These are phyloP conservation scores for Mercurialis annua DNA, from an alignment of 345 rosid genomes.

Conservation along the genomic window DNA sequence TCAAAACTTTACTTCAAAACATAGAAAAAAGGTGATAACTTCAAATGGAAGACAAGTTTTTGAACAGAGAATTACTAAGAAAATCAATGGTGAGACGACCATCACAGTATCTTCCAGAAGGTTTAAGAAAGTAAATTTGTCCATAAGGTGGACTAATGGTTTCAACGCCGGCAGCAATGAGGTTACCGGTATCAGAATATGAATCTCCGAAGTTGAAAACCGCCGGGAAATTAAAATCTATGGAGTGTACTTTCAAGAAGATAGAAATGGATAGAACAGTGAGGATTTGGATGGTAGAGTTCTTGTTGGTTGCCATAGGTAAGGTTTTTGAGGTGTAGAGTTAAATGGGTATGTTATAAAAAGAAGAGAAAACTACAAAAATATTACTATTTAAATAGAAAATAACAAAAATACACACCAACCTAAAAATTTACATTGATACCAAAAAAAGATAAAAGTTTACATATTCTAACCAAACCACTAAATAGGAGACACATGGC, in stretches of 20 bases:
- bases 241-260: slow-evolving; percentile 36
- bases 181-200: slow-evolving; percentile 82
- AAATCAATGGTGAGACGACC: slow-evolving; percentile 80
- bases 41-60: not conserved
- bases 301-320: slow-evolving; percentile 33
- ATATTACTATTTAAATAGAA: too few species aligned
- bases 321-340: slow-evolving; percentile 8
- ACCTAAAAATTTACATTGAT: too few species aligned
- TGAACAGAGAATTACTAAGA: slow-evolving; percentile 45
- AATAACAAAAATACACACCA: too few species aligned
- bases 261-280: slow-evolving; percentile 27
- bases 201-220: slow-evolving; percentile 93
- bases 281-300: slow-evolving; percentile 29
- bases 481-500: too few species aligned
- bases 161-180: slow-evolving; percentile 67
- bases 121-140: slow-evolving; percentile 48
- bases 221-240: slow-evolving; percentile 54
- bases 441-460: too few species aligned
- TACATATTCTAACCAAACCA: too few species aligned
- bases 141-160: slow-evolving; percentile 65
- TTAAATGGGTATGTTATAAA: not conserved
- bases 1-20: not conserved
- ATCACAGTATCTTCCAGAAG: slow-evolving; percentile 83
- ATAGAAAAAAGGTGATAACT: not conserved
- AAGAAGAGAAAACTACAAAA: too few species aligned